These are phyloP conservation scores for Lentithecium fluviatile DNA, from an alignment of 495 filamentous ascomycete species.

Conservation along the genomic window DNA sequence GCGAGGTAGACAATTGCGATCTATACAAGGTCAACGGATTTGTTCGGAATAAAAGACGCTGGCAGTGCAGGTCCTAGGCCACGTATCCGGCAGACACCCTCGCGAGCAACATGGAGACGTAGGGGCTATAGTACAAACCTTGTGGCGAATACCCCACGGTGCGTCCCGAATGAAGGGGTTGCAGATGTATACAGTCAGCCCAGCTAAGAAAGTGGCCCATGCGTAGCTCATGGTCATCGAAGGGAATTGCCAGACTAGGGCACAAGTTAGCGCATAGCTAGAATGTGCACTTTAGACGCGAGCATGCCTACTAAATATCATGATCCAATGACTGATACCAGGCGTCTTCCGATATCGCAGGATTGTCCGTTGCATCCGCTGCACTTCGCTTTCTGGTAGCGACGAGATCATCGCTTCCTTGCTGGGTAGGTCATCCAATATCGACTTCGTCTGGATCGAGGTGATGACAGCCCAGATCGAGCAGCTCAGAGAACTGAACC, in stretches of 20 bases:
- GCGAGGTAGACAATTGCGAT: slow-evolving; percentile 28
- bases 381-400: slow-evolving; percentile 20
- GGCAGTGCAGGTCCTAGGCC: background rate
- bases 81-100: too few relatives aligned
- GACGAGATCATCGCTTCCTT: slow-evolving; percentile 8
- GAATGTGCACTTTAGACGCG: too few relatives aligned
- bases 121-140: slow-evolving; percentile 1
- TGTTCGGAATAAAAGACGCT: background rate
- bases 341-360: slow-evolving; percentile 26
- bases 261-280: too few relatives aligned
- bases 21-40: slow-evolving; percentile 2
- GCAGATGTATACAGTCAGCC: slow-evolving; percentile 30
- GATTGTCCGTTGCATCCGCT: slow-evolving; percentile 18
- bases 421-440: slow-evolving; percentile 28
- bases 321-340: slow-evolving; percentile 24
- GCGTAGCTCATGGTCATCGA: slow-evolving; percentile 31
- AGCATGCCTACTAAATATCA: slow-evolving; percentile 14
- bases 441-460: slow-evolving; percentile 29
- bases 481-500: slow-evolving; percentile 26
- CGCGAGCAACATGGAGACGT: too few relatives aligned
- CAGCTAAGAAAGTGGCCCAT: slow-evolving; percentile 27
- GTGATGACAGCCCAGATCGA: slow-evolving; percentile 32
- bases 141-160: slow-evolving; percentile 10
- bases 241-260: slow-evolving; percentile 28
- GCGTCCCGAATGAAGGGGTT: slow-evolving; percentile 23